phyloP scores from a whole-genome alignment of 768 basidiomycete species.

The Gautieria morchelliformis region DNA sequence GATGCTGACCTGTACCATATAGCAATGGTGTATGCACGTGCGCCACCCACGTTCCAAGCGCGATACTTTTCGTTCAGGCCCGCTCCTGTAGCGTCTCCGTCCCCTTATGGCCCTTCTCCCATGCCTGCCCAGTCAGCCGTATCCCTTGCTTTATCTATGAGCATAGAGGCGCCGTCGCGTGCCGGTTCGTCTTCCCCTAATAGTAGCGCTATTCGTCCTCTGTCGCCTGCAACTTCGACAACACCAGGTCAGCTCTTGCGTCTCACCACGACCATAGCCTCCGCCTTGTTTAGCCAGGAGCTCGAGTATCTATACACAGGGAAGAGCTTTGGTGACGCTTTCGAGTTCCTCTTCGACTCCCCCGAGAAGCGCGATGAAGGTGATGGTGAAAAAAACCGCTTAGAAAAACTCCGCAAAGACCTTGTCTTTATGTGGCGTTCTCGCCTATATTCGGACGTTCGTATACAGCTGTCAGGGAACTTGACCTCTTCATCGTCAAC shows the following conservation, averaged over 20 bases:
- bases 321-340: conserved; percentile 78
- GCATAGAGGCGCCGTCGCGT: conserved; percentile 32
- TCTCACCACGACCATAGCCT: conserved; percentile 58
- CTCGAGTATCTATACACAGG: conserved; percentile 94
- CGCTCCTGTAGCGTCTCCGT: conserved; percentile 40
- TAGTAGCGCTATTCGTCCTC: conserved; percentile 17
- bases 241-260: conserved; percentile 42
- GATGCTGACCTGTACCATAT: background rate
- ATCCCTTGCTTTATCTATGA: conserved; percentile 42
- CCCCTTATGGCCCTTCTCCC: conserved; percentile 41
- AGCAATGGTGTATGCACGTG: conserved; percentile 94
- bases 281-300: conserved; percentile 78
- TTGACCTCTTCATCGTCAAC: conserved; percentile 35
- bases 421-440: conserved; percentile 96
- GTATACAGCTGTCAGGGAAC: conserved; percentile 65
- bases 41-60: conserved; percentile 83
- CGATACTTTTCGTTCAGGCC: conserved; percentile 79
- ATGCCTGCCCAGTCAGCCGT: conserved; percentile 50
- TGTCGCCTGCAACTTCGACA: conserved; percentile 28
- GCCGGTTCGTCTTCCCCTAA: conserved; percentile 37
- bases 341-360: conserved; percentile 77
- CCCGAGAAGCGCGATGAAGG: conserved; percentile 33
- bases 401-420: conserved; percentile 87
- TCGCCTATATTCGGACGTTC: conserved; percentile 86
- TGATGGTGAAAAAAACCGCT: conserved; percentile 41